phyloP scores from a whole-genome alignment of 495 filamentous ascomycete species.

The Podospora pseudocomata region DNA sequence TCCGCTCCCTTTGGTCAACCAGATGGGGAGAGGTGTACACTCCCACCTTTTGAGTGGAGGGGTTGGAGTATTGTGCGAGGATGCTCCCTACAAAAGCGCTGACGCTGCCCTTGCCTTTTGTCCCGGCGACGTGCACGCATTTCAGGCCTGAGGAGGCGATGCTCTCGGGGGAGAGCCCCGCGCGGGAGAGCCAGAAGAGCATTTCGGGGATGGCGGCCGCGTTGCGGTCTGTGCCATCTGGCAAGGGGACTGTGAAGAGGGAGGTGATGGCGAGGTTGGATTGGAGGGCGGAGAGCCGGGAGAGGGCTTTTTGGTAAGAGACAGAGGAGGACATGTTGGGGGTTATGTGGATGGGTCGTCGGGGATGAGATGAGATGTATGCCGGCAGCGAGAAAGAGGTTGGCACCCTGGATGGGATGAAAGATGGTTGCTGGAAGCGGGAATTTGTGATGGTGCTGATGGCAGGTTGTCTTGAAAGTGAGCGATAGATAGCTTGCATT shows the following conservation, averaged over 20 bases:
- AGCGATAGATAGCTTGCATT: not conserved
- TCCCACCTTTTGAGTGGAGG: conserved; percentile 44
- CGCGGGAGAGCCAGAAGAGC: conserved; percentile 69
- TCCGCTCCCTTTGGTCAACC: conserved; percentile 58
- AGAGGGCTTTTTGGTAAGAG: conserved; percentile 39
- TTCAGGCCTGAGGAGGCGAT: conserved; percentile 30
- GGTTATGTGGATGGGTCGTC: not conserved
- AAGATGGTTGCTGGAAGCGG: not conserved
- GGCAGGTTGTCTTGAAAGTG: not conserved
- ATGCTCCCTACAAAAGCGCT: conserved; percentile 47
- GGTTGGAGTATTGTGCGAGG: conserved; percentile 34
- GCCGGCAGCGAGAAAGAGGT: not conserved
- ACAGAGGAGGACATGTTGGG: conserved; percentile 15
- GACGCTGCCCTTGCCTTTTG: conserved; percentile 60
- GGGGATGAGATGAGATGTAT: conserved; percentile 5
- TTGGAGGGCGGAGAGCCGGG: conserved; percentile 65
- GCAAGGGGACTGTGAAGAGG: conserved; percentile 35
- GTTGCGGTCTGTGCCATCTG: conserved; percentile 54
- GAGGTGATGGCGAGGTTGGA: conserved; percentile 63
- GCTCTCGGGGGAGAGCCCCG: conserved; percentile 57
- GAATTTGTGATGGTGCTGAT: not conserved
- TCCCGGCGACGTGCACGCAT: conserved; percentile 59
- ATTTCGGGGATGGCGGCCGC: conserved; percentile 79
- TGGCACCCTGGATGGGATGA: not conserved
- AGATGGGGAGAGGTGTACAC: conserved; percentile 68